Conservation (phyloP, 2,329 filamentous ascomycete genomes). For the Alternaria solani region DNA sequence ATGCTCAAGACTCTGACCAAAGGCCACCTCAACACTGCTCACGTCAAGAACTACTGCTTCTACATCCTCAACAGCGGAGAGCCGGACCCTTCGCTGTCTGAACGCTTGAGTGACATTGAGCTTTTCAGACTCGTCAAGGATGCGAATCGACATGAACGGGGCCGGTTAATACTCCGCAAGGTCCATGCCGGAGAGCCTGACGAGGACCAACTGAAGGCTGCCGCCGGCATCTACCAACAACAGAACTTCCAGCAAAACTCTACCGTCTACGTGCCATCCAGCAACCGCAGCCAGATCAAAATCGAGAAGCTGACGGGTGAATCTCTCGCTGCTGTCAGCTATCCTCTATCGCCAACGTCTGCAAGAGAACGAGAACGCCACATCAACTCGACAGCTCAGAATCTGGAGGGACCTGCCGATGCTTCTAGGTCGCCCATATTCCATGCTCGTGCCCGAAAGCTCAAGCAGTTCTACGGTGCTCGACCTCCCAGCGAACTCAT, state of each 20-base stretch:
- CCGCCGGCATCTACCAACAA: constrained; percentile 87
- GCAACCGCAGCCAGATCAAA: constrained; percentile 83
- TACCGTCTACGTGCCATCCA: constrained; percentile 64
- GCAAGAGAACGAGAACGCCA: constrained; percentile 71
- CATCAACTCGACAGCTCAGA: constrained; percentile 61
- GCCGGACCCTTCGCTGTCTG: constrained; percentile 80
- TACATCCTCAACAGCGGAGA: constrained; percentile 89
- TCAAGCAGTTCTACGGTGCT: constrained; percentile 88
- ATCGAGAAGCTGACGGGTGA: constrained; percentile 90
- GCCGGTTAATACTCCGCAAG: constrained; percentile 87
- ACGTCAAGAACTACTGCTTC: constrained; percentile 96
- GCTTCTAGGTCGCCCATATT: constrained; percentile 44
- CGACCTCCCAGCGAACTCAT: constrained; percentile 96
- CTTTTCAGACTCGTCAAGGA: constrained; percentile 92
- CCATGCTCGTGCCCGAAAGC: constrained; percentile 58
- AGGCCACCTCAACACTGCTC: constrained; percentile 85
- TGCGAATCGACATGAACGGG: constrained; percentile 82
- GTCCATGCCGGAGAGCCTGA: constrained; percentile 93
- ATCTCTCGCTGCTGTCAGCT: constrained; percentile 82
- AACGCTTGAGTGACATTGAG: constrained; percentile 84
- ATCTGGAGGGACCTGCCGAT: constrained; percentile 55
- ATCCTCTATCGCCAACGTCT: constrained; percentile 84
- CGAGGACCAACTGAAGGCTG: constrained; percentile 82
- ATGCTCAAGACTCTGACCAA: constrained; percentile 90
- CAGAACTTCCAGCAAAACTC: constrained; percentile 78